These are phyloP conservation scores for Tagetes patula DNA, from an alignment of 129 eudicot species.

Conservation along the genomic window DNA sequence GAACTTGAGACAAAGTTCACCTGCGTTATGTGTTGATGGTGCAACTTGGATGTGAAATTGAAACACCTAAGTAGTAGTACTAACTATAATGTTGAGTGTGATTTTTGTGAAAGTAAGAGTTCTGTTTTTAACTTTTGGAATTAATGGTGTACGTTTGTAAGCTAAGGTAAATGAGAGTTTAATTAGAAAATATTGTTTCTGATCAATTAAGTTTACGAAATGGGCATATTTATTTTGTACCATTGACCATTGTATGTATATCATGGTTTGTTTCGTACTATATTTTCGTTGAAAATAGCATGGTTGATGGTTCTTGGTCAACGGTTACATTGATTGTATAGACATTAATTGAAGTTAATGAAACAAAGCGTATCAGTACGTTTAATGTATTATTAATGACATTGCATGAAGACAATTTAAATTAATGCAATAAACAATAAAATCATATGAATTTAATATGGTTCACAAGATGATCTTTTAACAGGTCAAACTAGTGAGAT, in stretches of 20 bases:
- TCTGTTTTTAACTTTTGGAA: conserved; percentile 14
- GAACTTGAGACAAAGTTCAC: conserved; percentile 64
- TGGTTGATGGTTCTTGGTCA: not conserved
- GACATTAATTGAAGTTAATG: not conserved
- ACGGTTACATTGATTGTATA: not conserved
- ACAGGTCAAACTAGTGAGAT: too few species aligned
- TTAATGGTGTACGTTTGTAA: conserved; percentile 14
- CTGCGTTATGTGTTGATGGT: conserved; percentile 32
- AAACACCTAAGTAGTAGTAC: not conserved
- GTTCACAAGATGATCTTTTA: too few species aligned
- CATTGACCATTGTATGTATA: not conserved
- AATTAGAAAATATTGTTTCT: conserved; percentile 4
- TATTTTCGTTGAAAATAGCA: not conserved
- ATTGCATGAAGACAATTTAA: too few species aligned
- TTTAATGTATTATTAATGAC: too few species aligned
- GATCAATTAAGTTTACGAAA: not conserved
- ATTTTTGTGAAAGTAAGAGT: not conserved
- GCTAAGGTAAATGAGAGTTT: conserved; percentile 6
- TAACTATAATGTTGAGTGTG: not conserved
- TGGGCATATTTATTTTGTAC: not conserved
- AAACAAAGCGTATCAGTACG: not conserved
- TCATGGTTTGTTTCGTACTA: not conserved
- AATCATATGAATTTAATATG: too few species aligned
- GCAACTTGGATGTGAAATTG: conserved; percentile 34
- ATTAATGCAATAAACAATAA: too few species aligned